phyloP scores from a whole-genome alignment of 495 filamentous ascomycete species.

The Letharia lupina region DNA sequence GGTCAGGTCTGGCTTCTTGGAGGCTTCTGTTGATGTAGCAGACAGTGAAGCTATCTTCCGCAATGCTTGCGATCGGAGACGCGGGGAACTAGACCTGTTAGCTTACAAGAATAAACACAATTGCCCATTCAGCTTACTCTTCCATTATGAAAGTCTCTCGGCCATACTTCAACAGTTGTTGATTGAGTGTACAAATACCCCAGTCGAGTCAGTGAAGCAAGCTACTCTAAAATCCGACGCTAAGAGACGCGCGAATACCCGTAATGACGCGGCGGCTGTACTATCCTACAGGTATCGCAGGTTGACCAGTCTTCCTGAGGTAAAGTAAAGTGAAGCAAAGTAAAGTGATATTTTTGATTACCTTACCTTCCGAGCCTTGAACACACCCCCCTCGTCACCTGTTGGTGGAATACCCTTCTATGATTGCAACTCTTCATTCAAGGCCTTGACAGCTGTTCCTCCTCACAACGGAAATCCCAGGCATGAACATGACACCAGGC shows the following conservation, averaged over 20 bases:
- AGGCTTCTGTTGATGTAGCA: conserved; percentile 41
- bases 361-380: not conserved
- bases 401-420: not conserved
- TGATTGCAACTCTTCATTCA: conserved; percentile 4
- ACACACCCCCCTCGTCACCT: not conserved
- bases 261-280: not conserved
- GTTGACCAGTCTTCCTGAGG: not conserved
- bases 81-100: conserved; percentile 3
- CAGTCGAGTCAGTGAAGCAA: not conserved
- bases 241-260: not conserved
- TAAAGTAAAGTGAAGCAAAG: not conserved
- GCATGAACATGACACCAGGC: not conserved
- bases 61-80: conserved; percentile 45
- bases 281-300: no score
- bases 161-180: not conserved
- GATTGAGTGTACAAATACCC: not conserved
- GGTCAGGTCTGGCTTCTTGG: conserved; percentile 55
- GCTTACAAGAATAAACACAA: not conserved
- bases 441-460: not conserved
- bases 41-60: conserved; percentile 62
- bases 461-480: not conserved
- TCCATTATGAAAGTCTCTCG: conserved; percentile 4
- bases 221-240: not conserved
- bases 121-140: not conserved
- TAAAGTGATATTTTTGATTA: no score